phyloP scores from a whole-genome alignment of 306 rosid genomes.

The Dicorynia guianensis region DNA sequence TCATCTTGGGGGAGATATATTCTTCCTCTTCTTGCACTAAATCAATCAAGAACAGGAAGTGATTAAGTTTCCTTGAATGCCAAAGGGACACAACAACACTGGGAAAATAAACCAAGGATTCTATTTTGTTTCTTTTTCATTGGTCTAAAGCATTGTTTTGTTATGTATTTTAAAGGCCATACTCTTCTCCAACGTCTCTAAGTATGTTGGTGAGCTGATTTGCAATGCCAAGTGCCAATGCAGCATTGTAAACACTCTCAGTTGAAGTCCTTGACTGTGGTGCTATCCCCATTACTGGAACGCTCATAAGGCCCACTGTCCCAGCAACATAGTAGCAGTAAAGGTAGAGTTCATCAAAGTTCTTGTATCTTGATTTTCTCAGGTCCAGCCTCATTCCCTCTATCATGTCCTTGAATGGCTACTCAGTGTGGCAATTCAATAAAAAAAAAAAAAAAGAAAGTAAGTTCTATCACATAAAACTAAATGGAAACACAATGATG shows the following conservation, averaged over 20 bases:
- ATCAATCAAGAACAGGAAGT: background rate
- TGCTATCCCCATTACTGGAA: slow-evolving; percentile 93
- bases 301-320: slow-evolving; percentile 99
- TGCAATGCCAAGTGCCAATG: slow-evolving; percentile 92
- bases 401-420: slow-evolving; percentile 98
- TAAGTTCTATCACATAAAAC: background rate
- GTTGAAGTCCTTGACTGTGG: slow-evolving; percentile 84
- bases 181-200: slow-evolving; percentile 99
- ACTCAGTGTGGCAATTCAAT: slow-evolving; percentile 35
- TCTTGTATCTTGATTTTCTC: slow-evolving; percentile 82
- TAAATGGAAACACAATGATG: too few relatives aligned
- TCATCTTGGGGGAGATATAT: slow-evolving; percentile 95
- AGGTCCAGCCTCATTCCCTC: slow-evolving; percentile 95
- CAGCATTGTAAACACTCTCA: slow-evolving; percentile 86
- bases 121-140: too few relatives aligned
- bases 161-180: slow-evolving; percentile 44
- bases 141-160: too few relatives aligned
- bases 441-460: slow-evolving; percentile 14
- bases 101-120: background rate
- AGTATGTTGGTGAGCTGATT: slow-evolving; percentile 98
- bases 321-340: slow-evolving; percentile 99
- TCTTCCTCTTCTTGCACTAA: slow-evolving; percentile 94
- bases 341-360: slow-evolving; percentile 91
- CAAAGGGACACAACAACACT: background rate
- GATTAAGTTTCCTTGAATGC: background rate